Conservation (phyloP, 1,284 basidiomycete species). For the Sparassis latifolia region DNA sequence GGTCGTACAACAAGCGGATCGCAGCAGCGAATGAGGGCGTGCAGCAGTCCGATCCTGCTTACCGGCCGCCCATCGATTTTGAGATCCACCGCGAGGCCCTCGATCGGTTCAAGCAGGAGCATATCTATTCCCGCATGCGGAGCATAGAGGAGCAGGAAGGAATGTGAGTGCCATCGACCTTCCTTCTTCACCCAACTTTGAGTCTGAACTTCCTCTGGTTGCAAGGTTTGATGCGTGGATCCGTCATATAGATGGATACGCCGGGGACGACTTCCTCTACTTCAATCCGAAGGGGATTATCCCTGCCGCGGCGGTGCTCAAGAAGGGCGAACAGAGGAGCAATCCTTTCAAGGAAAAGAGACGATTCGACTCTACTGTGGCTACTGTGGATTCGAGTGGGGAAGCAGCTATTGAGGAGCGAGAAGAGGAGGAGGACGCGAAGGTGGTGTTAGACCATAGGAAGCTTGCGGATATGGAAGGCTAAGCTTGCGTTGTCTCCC, state of each 20-base stretch:
- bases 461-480: slow-evolving; percentile 69
- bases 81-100: slow-evolving; percentile 58
- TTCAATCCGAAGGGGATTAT: slow-evolving; percentile 69
- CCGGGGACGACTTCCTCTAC: slow-evolving; percentile 63
- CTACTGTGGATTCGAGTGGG: slow-evolving; percentile 29
- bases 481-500: slow-evolving; percentile 22
- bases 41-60: slow-evolving; percentile 44
- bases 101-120: slow-evolving; percentile 74
- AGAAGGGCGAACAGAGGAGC: slow-evolving; percentile 49
- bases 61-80: slow-evolving; percentile 68
- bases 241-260: slow-evolving; percentile 59
- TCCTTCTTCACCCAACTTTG: slow-evolving; percentile 1
- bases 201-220: slow-evolving; percentile 2
- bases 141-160: slow-evolving; percentile 75
- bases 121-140: slow-evolving; percentile 83
- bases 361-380: slow-evolving; percentile 57
- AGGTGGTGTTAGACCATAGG: slow-evolving; percentile 50
- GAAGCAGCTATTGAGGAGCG: slow-evolving; percentile 31
- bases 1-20: slow-evolving; percentile 71
- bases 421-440: slow-evolving; percentile 50
- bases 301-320: slow-evolving; percentile 59
- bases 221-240: slow-evolving; percentile 74
- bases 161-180: slow-evolving; percentile 47
- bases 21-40: slow-evolving; percentile 53
- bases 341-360: slow-evolving; percentile 63